phyloP scores from a whole-genome alignment of 1,139 yeast genomes.

The Blastobotrys malaysiensis region DNA sequence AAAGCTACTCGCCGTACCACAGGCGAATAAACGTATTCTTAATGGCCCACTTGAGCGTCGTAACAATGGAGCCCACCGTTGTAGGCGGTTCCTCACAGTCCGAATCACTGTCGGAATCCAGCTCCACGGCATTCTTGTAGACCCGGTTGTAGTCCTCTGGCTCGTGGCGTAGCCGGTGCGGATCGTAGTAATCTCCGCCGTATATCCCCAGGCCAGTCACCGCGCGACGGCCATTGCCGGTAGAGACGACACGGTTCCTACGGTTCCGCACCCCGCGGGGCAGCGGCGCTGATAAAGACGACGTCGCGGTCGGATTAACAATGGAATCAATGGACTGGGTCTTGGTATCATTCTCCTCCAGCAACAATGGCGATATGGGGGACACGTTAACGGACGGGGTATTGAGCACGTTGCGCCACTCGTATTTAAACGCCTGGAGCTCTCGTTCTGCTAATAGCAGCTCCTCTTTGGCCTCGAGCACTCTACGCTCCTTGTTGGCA shows the following conservation, averaged over 20 bases:
- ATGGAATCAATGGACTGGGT: not conserved
- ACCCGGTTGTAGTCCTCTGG: slow-evolving; percentile 2
- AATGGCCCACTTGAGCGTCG: slow-evolving; percentile 1
- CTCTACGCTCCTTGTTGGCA: slow-evolving; percentile 35
- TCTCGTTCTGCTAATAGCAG: slow-evolving; percentile 28
- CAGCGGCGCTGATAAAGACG: not conserved
- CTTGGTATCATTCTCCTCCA: not conserved
- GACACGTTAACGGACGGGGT: slow-evolving; percentile 8
- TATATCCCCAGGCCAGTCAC: slow-evolving; percentile 3
- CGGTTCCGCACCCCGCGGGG: not conserved
- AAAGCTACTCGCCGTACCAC: not conserved
- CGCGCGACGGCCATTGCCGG: not conserved
- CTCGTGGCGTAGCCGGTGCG: not conserved
- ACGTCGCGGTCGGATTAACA: no score
- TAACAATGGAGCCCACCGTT: not conserved
- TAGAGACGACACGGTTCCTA: not conserved
- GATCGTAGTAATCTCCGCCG: not conserved
- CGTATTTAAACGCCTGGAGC: slow-evolving; percentile 21
- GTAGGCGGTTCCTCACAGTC: not conserved
- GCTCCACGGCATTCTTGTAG: slow-evolving; percentile 3
- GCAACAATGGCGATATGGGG: slow-evolving; percentile 3
- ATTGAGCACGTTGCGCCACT: slow-evolving; percentile 24
- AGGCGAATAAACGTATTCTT: not conserved
- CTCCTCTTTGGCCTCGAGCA: slow-evolving; percentile 33
- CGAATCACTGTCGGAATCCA: slow-evolving; percentile 3